phyloP scores from a whole-genome alignment of 768 basidiomycete species.

The Calvatia gigantea region DNA sequence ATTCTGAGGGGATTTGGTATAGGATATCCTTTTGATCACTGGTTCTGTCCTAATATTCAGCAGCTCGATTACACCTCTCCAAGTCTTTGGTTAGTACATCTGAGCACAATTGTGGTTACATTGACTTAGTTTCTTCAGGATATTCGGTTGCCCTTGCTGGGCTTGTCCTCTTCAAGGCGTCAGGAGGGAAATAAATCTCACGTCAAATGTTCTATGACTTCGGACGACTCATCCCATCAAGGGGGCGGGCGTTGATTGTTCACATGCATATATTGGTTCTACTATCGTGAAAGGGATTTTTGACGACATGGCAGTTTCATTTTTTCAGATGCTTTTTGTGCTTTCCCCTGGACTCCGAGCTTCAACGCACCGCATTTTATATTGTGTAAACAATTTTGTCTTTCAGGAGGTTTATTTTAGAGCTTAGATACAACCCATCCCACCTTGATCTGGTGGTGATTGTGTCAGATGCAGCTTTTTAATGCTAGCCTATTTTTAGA shows the following conservation, averaged over 20 bases:
- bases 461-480: not conserved
- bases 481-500: not conserved
- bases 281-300: not conserved
- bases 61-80: conserved; percentile 73
- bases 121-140: conserved; percentile 36
- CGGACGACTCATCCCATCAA: not conserved
- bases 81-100: conserved; percentile 64
- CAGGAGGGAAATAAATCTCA: conserved; percentile 48
- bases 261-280: not conserved
- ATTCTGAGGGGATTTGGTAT: conserved; percentile 9
- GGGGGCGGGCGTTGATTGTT: not conserved
- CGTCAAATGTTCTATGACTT: not conserved
- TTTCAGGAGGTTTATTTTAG: not conserved
- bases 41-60: conserved; percentile 89
- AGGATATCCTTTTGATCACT: conserved; percentile 93
- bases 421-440: not conserved
- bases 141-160: conserved; percentile 88
- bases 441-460: not conserved
- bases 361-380: not conserved
- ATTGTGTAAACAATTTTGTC: conserved; percentile 2
- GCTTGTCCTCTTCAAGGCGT: conserved; percentile 81
- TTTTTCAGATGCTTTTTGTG: not conserved
- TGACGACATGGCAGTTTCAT: not conserved
- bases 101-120: not conserved
- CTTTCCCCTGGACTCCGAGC: not conserved